Base-by-base conservation (phyloP, 176 grass and related monocot genomes). In the Triticum turgidum region DNA sequence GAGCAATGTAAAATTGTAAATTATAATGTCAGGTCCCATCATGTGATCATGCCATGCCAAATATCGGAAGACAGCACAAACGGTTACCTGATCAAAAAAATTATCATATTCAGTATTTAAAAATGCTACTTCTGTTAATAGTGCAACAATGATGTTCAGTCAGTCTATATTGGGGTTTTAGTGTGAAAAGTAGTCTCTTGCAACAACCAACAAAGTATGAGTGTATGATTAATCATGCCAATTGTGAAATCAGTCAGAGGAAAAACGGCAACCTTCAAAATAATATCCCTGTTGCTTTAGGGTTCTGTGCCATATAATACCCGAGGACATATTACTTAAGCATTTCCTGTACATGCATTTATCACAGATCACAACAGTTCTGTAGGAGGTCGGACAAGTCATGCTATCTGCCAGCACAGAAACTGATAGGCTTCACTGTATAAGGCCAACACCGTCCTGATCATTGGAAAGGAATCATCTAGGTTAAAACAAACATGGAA, bases 361-460 rank as follows among this genome's bases (percentile, higher is more conserved):
- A 74, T 56, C 18, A 47, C 45, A 86, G 33, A 69, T 66, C 27
- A 68, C 37, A 61, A 49, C 6, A 87, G 17, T 84, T 78, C 85
- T 80, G 38, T 75, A 84, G 76, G 12, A 80, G 65, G 76, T 80
- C 51, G 38, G 38, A 62, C 39, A 84, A 84, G 14, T 54, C 13
- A 9, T 76, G 44, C 10, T 87, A n/a, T 69, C 79, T 69, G 44
- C 80, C 62, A 70, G 69, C 17, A 69, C 32, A 77, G 66, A 78
- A 13, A 25, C 30, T 63, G 32, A 41, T 61, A 86, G 65, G 30
- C 24, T 79, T 92, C 61, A 88, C 33, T 82, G 54, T 52, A 85
- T 45, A 85, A 92, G 81, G 63, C 80, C 66, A 82, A 95, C 78
- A 68, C 85, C 90, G 54, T 88, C 88, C 93, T 95, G 85, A 25